Conservation (phyloP, 805 yeast genomes). For the Lipomyces mesembrius region DNA sequence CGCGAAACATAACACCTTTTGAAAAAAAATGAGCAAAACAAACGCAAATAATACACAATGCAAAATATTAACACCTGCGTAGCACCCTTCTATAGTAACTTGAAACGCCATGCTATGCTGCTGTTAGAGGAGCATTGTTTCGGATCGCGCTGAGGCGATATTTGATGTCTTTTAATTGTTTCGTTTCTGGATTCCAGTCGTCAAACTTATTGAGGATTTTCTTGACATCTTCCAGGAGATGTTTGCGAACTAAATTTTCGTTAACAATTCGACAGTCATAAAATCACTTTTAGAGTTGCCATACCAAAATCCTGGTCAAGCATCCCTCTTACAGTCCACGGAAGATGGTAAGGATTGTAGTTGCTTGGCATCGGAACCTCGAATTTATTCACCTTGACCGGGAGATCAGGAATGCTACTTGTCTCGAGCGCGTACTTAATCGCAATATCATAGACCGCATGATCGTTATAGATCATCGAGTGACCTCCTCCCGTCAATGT, state of each 20-base stretch:
- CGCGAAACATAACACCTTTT: neutral
- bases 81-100: neutral
- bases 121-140: slow-evolving; percentile 1
- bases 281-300: slow-evolving; percentile 46
- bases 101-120: slow-evolving; percentile 1
- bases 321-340: slow-evolving; percentile 91
- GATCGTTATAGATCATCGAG: slow-evolving; percentile 83
- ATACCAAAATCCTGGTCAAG: slow-evolving; percentile 58
- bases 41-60: neutral
- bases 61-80: neutral
- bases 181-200: slow-evolving; percentile 84
- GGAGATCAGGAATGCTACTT: slow-evolving; percentile 53
- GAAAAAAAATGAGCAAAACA: neutral
- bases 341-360: slow-evolving; percentile 80
- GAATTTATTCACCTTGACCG: slow-evolving; percentile 48
- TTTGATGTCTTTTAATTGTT: slow-evolving; percentile 80
- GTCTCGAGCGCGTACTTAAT: slow-evolving; percentile 77
- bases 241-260: slow-evolving; percentile 44
- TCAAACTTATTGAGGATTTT: slow-evolving; percentile 73
- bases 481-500: slow-evolving; percentile 96
- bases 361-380: slow-evolving; percentile 62
- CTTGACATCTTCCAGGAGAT: slow-evolving; percentile 56
- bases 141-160: slow-evolving; percentile 58
- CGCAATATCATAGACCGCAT: slow-evolving; percentile 81
- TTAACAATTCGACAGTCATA: neutral